Conservation (phyloP, 2,329 filamentous ascomycete species). For the Nigrospora sphaerica region DNA sequence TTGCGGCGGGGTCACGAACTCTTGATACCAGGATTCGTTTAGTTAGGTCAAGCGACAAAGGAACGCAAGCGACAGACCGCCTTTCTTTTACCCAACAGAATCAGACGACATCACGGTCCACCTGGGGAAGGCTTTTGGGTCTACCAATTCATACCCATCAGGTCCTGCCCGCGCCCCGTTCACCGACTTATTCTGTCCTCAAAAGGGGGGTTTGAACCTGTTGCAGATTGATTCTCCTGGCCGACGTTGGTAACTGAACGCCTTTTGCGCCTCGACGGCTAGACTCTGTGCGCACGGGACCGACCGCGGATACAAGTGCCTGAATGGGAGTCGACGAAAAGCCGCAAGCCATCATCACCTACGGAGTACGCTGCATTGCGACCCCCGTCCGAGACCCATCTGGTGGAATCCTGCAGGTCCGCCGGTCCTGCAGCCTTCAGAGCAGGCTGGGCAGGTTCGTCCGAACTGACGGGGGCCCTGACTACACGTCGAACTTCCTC, state of each 20-base stretch:
- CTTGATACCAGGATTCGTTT: too few species aligned
- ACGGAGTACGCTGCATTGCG: too few species aligned
- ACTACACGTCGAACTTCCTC: neutral
- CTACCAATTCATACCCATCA: neutral
- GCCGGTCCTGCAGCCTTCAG: neutral
- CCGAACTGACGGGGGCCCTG: neutral
- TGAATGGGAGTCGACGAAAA: too few species aligned
- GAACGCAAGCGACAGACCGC: neutral
- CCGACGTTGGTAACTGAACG: neutral
- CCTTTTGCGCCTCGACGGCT: neutral
- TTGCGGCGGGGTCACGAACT: too few species aligned
- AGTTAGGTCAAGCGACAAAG: neutral
- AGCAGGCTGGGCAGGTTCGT: neutral
- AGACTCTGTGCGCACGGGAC: neutral
- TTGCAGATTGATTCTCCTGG: neutral
- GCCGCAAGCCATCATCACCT: too few species aligned
- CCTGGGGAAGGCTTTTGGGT: neutral
- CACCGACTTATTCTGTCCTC: neutral
- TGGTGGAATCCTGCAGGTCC: neutral
- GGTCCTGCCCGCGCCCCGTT: neutral
- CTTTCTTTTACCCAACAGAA: constrained; percentile 2
- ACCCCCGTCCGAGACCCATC: too few species aligned
- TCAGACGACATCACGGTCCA: neutral
- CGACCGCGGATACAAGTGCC: neutral
- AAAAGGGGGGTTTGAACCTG: neutral